Base-by-base conservation (phyloP, 495 filamentous ascomycete genomes). In the Penicillium cosmopolitanum region DNA sequence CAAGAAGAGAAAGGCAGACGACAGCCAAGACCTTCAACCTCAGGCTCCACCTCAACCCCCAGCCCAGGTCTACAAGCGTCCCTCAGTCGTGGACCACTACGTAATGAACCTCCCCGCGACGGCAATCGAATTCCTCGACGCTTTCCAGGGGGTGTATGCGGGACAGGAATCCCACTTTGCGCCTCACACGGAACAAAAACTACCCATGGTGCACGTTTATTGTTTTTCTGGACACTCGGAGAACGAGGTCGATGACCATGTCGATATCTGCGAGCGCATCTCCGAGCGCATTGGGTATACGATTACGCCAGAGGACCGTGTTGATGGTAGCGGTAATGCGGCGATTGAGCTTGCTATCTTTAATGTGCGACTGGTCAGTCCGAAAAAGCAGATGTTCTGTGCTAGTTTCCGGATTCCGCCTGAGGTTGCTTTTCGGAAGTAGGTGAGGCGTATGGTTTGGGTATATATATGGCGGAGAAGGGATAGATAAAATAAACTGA, bases 51-150 rank as follows among this genome's bases (percentile, higher is more conserved):
- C 60, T 11, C 72, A 69, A 7, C 66, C 75, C 13, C 78, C 77
- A 13, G 74, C 71, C 21, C 74, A 77, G 50, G 72, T 83, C 52
- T 77, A 81, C 31, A 73, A 84, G 31, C 90, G 89, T 3, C 83
- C 85, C 2, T 70, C 64, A 0, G 84, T 88, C 23, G 92, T 98
- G 70, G 80, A 84, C 28, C 95, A 98, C 78, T 98, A 92, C 70
- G 88, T 98, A 53, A 96, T 98, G 89, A 98, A 98, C 73, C 90
- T 98, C 4, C 95, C 95, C 9, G 96, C 93, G 5, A 86, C 83
- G 3, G 95, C 95, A 1, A 85, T 93, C 59, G 84, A 85, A 56
- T 98, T 98, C 74, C 79, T 98, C 6, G 84, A 87, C n/a, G 82
- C 87, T 34, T 97, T 93, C 82, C 82, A 85, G 15, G 94, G 96